These are phyloP conservation scores for Solanum peruvianum DNA, from an alignment of 257 asterid species.

Conservation along the genomic window DNA sequence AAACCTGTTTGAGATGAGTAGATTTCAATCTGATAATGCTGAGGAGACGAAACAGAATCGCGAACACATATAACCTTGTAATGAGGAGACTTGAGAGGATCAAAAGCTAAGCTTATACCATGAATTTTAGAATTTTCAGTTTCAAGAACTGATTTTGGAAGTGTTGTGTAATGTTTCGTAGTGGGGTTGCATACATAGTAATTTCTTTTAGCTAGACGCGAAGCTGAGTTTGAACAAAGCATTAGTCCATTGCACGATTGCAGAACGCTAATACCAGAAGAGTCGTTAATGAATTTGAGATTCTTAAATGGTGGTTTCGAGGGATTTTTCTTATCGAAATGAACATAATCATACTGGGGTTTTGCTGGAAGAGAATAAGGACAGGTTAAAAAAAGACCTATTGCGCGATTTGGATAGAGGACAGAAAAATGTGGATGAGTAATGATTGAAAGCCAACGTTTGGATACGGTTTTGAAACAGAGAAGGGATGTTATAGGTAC, in stretches of 20 bases:
- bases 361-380: background rate
- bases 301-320: background rate
- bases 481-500: slow-evolving; percentile 21
- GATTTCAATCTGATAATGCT: slow-evolving; percentile 9
- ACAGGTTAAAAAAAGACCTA: slow-evolving; percentile 13
- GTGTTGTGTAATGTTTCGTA: slow-evolving; percentile 5
- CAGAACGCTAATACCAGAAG: background rate
- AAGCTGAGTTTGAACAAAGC: background rate
- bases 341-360: accelerated
- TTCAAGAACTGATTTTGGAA: slow-evolving; percentile 5
- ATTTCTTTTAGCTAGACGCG: background rate
- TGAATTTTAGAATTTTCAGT: background rate
- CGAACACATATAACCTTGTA: slow-evolving; percentile 14
- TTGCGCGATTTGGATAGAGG: slow-evolving; percentile 10
- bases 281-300: background rate
- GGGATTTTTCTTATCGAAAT: background rate
- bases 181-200: background rate
- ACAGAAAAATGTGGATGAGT: slow-evolving; percentile 14
- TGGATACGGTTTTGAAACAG: slow-evolving; percentile 22
- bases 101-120: slow-evolving; percentile 10
- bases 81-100: slow-evolving; percentile 9
- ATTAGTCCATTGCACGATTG: background rate
- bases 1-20: slow-evolving; percentile 18
- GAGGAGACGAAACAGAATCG: background rate
- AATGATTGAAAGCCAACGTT: slow-evolving; percentile 24